Percentiles rank a stretch among this genome's conserved stretches.
phyloP scores from a whole-genome alignment of 1,284 basidiomycete species.

The Rhodotorula sp. region DNA sequence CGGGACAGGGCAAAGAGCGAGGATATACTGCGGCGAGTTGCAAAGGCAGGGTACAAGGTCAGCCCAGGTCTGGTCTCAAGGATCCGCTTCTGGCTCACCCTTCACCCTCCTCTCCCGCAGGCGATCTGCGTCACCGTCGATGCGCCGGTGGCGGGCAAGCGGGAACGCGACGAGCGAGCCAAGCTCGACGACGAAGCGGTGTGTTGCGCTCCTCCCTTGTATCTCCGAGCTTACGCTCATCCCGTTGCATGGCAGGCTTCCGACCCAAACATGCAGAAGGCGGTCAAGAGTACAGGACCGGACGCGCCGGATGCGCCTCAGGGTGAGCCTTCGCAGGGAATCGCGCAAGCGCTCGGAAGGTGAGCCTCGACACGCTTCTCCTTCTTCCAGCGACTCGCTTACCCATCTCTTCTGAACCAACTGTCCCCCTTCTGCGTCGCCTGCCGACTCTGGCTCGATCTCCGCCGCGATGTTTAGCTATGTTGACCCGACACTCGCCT shows the following conservation, averaged over 20 bases:
- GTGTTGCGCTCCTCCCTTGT: not conserved
- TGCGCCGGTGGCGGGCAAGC: slow-evolving; percentile 78
- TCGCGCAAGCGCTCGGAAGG: slow-evolving; percentile 33
- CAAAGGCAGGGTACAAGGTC: slow-evolving; percentile 65
- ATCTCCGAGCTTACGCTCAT: not conserved
- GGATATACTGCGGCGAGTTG: slow-evolving; percentile 69
- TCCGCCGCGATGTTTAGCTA: slow-evolving; percentile 37
- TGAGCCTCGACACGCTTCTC: slow-evolving; percentile 10
- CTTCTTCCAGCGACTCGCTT: not conserved
- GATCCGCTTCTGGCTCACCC: no score
- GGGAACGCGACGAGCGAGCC: slow-evolving; percentile 67
- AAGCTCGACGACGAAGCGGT: slow-evolving; percentile 48
- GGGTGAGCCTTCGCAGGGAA: slow-evolving; percentile 20
- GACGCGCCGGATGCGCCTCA: slow-evolving; percentile 25
- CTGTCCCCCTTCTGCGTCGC: not conserved
- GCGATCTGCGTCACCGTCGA: slow-evolving; percentile 91
- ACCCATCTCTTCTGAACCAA: not conserved
- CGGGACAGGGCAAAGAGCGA: slow-evolving; percentile 66
- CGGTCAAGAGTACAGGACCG: slow-evolving; percentile 10
- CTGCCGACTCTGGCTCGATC: slow-evolving; percentile 18
- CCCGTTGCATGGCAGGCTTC: not conserved
- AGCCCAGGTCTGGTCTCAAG: no score
- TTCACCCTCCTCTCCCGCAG: not conserved
- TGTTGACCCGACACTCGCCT: slow-evolving; percentile 43
- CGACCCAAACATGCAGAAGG: slow-evolving; percentile 24